Base-by-base conservation (phyloP, 2,329 filamentous ascomycete genomes). In the Juglanconis sp. region DNA sequence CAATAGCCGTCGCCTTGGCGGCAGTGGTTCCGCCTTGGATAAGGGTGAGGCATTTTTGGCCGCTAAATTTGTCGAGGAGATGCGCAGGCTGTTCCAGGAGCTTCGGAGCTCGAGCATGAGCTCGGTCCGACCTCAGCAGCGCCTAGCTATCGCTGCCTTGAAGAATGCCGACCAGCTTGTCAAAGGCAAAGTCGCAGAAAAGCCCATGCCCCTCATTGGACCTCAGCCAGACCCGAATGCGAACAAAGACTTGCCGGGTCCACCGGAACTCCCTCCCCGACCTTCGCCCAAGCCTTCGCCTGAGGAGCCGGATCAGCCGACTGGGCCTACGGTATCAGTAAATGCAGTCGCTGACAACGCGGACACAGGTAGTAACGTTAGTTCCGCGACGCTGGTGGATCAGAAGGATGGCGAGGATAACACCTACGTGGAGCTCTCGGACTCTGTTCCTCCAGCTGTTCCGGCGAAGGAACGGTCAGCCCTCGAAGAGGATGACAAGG, bases 131-230 rank as follows among this genome's bases (percentile, higher is more conserved):
- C 92, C 92, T 1, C 87, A 87, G 3, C 87, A 89, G 66, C 86
- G 91, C 65, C 81, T 97, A 38, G 92, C 92, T 32, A 88, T 92
- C 53, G 83, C 93, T 44, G 92, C 92, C 1, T 79, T 96, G 30
- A 84, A 76, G 42, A 67, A 68, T 40, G 64, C 72, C 2, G 66
- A 69, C 13, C 68, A 69, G 58, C 65, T 69, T 1, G 62, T 67
- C 24, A 53, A 61, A 4, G 65, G 65, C 56, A 65, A 64, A 5
- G 30, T 40, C 1, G 48, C 44, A 30, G 56, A 60, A n/a, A 47
- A 44, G 62, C 46, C 59, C 56, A 59, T 38, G 57, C 34, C 58
- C 6, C 35, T 57, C 5, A 52, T 63, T 36, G 62, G 62, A 1
- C 61, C 59, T 30, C 48, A 57, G 24, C 56, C 53, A 48, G 53